Conservation (phyloP, 495 filamentous ascomycete species). For the Penicillium salamii region DNA sequence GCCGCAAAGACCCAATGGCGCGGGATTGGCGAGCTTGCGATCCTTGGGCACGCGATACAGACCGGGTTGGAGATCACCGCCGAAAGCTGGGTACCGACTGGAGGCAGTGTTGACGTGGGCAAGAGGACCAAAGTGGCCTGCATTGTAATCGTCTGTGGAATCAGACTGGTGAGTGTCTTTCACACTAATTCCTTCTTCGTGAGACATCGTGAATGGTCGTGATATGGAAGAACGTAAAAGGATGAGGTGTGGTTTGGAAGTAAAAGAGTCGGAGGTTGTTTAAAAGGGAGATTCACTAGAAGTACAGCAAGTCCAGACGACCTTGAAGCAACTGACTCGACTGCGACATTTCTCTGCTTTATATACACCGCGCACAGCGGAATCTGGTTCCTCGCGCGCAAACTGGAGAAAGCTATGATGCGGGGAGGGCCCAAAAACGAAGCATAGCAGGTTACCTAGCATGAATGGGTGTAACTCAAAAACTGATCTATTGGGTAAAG, state of each 20-base stretch:
- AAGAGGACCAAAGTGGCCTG: conserved; percentile 48
- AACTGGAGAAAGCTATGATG: background rate
- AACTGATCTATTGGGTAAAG: too few relatives aligned
- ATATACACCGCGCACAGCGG: background rate
- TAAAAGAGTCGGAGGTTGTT: background rate
- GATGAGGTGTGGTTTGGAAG: background rate
- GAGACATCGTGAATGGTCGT: background rate
- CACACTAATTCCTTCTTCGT: conserved; percentile 5
- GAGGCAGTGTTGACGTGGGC: conserved; percentile 59
- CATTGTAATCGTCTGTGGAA: background rate
- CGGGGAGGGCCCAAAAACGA: conserved; percentile 3
- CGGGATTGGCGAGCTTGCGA: conserved; percentile 76
- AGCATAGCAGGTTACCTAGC: background rate
- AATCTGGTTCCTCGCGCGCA: background rate
- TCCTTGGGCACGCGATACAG: conserved; percentile 64
- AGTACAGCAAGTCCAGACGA: background rate
- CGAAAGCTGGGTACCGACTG: conserved; percentile 72
- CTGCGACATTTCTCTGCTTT: background rate
- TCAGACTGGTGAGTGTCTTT: conserved; percentile 2
- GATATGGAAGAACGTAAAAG: background rate
- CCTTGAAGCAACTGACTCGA: background rate
- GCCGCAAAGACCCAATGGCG: conserved; percentile 71
- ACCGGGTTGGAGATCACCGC: conserved; percentile 87
- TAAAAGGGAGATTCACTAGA: background rate
- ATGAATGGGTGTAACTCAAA: background rate